These are phyloP conservation scores for Colletotrichum sansevieriae DNA, from an alignment of 2,329 filamentous ascomycete species.

Conservation along the genomic window DNA sequence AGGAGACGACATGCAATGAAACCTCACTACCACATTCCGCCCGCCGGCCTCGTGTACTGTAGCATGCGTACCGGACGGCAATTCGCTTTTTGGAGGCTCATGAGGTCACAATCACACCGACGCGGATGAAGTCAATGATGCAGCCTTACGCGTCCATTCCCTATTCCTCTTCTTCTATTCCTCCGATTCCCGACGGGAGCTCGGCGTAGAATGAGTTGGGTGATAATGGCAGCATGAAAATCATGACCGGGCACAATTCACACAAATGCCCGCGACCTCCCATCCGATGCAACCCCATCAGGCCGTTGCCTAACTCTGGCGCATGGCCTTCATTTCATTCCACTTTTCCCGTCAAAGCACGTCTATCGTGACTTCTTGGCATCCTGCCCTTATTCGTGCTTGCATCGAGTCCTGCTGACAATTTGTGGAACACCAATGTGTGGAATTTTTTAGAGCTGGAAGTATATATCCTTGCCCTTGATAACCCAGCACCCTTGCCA, in stretches of 20 bases:
- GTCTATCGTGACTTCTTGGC: not conserved
- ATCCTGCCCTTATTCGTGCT: not conserved
- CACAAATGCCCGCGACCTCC: not conserved
- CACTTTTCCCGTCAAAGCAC: conserved; percentile 36
- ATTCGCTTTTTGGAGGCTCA: not conserved
- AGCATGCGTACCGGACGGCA: not conserved
- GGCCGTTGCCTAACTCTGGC: conserved; percentile 27
- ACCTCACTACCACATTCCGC: conserved; percentile 10
- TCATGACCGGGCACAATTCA: not conserved
- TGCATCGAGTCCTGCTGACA: not conserved
- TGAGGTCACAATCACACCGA: conserved; percentile 13
- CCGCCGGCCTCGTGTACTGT: not conserved
- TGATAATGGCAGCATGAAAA: not conserved
- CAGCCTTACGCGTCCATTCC: too few relatives aligned
- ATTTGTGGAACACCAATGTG: too few relatives aligned
- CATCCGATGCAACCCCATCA: conserved; percentile 26
- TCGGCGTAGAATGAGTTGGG: too few relatives aligned
- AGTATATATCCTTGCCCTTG: too few relatives aligned
- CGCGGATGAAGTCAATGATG: not conserved
- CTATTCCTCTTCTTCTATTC: too few relatives aligned
- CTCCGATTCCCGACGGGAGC: too few relatives aligned
- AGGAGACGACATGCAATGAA: conserved; percentile 24
- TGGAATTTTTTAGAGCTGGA: too few relatives aligned
- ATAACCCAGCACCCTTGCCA: too few relatives aligned
- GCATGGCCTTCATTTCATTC: conserved; percentile 8